Conservation (phyloP, 2,329 filamentous ascomycete genomes). For the Biscogniauxia marginata region DNA sequence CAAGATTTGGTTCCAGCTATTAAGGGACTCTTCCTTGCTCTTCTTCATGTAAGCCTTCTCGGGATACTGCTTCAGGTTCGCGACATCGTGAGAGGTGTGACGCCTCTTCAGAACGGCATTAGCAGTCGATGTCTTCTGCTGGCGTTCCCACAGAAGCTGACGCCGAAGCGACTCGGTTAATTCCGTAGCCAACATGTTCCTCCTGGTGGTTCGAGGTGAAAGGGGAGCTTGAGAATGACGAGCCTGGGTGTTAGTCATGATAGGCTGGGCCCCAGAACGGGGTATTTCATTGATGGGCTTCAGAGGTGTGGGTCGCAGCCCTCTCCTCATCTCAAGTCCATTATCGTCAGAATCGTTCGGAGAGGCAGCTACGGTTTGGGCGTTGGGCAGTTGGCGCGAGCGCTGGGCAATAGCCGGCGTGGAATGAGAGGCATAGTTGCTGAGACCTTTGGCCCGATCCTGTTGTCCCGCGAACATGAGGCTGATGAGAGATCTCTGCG, state of each 20-base stretch:
- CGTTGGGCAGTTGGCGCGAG: slow-evolving; percentile 50
- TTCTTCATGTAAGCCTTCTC: slow-evolving; percentile 61
- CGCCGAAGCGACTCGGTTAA: slow-evolving; percentile 89
- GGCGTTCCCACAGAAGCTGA: slow-evolving; percentile 90
- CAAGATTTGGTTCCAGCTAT: slow-evolving; percentile 84
- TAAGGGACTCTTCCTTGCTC: slow-evolving; percentile 58
- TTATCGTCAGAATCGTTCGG: slow-evolving; percentile 62
- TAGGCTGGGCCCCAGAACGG: slow-evolving; percentile 71
- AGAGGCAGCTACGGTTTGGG: slow-evolving; percentile 45
- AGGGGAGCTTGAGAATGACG: slow-evolving; percentile 68
- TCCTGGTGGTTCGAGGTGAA: slow-evolving; percentile 85
- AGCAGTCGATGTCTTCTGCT: slow-evolving; percentile 87
- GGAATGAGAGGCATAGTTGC: slow-evolving; percentile 65
- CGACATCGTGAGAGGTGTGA: slow-evolving; percentile 87
- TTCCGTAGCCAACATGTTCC: slow-evolving; percentile 95
- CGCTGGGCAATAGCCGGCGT: slow-evolving; percentile 68
- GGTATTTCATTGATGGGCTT: slow-evolving; percentile 62
- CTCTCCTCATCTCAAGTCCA: slow-evolving; percentile 63
- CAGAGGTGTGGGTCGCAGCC: slow-evolving; percentile 47
- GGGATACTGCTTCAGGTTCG: slow-evolving; percentile 81
- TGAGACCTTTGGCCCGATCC: slow-evolving; percentile 68
- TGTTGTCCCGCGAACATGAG: slow-evolving; percentile 78
- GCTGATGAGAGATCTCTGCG: slow-evolving; percentile 84
- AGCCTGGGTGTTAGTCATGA: slow-evolving; percentile 69
- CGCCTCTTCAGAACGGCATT: slow-evolving; percentile 86